Evolutionary conservation across 1,139 yeast species (phyloP), one percentile per base, ranked within the genome.

Genomic region (Pichia sp.): DNA sequence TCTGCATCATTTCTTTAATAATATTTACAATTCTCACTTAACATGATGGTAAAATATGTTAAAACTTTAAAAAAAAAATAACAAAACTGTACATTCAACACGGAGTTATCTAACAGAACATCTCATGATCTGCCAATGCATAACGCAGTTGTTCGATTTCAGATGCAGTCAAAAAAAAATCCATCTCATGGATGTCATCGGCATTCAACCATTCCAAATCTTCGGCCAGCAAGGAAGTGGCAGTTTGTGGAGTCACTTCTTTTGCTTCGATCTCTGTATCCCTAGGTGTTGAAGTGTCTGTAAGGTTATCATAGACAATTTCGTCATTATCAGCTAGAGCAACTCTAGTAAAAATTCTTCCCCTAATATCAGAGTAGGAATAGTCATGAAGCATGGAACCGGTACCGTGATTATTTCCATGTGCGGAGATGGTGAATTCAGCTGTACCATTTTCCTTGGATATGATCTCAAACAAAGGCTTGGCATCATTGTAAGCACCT

Each of bases 321-420:
- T 60, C 55, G 1, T 67, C 67, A 48, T 69, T 65, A 1, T 50
- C 59, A 11, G 71, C 68, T 20, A 59, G 55, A 4, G 72, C 77
- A 22, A 51, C 53, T 46, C 77, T 61, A 29, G 55, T 53, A 43
- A 67, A 68, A 8, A 45, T 8, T 5, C 23, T 41, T 20, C 56
- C 49, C 3, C 50, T 40, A 9, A 53, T 42, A 11, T 46, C 47
- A 6, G 38, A n/a, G 14, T 63, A 53, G 4, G 56, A 55, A 43
- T 56, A 55, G 37, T 54, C 60, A 54, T 62, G 72, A 40, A 63
- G 63, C 14, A 75, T 62, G 3, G 58, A 46, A 3, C 78, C 82
- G 29, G 49, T 45, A 0, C 82, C 83, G 47, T 64, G 62, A n/a
- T n/a, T n/a, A 47, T 75, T 75, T 1, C 80, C 79, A 9, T 48